Evolutionary conservation across 306 rosid genomes (phyloP).

Genomic region (Lathyrus aphaca): DNA sequence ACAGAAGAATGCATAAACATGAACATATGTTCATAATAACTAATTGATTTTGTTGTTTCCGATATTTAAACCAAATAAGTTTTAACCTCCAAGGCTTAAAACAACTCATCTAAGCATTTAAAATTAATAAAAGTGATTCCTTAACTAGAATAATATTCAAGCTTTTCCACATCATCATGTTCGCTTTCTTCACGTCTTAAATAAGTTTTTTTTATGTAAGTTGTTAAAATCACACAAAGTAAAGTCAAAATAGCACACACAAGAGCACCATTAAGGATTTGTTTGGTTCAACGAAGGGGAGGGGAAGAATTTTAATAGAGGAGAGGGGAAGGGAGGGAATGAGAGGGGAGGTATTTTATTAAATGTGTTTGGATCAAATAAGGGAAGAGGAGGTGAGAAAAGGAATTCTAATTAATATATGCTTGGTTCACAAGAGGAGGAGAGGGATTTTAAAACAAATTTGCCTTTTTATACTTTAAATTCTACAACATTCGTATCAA

Average conservation of each 20-base stretch:
- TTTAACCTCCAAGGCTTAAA: not conserved
- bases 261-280: not conserved
- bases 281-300: not conserved
- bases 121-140: not conserved
- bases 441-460: too few species aligned
- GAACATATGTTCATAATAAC: not conserved
- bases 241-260: not conserved
- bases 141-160: not conserved
- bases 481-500: too few species aligned
- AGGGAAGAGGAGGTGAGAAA: too few species aligned
- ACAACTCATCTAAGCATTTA: not conserved
- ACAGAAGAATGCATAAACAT: too few species aligned
- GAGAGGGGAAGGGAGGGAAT: too few species aligned
- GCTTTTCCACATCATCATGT: not conserved
- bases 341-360: too few species aligned
- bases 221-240: not conserved
- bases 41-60: not conserved
- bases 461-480: too few species aligned
- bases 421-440: too few species aligned
- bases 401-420: too few species aligned
- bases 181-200: not conserved
- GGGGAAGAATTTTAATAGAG: not conserved
- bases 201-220: too few species aligned
- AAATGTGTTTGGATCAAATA: too few species aligned
- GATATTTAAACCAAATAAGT: not conserved